Conservation (phyloP, 305 asterid genomes). For the Fraxinus nigra region DNA sequence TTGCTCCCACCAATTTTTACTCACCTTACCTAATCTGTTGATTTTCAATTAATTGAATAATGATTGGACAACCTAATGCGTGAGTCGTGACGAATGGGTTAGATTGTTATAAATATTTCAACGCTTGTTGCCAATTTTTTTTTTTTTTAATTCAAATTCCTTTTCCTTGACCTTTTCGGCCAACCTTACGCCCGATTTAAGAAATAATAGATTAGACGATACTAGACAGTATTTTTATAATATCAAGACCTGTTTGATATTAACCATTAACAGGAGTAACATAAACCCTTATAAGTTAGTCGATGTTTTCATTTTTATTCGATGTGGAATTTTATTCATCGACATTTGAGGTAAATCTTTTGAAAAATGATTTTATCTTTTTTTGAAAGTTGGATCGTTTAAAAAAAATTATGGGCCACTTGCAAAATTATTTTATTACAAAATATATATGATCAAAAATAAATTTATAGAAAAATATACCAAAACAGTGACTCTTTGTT, state of each 20-base stretch:
- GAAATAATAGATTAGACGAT: not conserved
- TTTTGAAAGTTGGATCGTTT: no score
- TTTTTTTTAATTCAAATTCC: not conserved
- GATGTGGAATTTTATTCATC: no score
- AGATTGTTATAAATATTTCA: not conserved
- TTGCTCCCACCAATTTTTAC: slow-evolving; percentile 27
- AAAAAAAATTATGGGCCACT: no score
- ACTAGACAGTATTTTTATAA: no score
- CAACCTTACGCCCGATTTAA: no score
- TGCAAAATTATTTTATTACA: no score
- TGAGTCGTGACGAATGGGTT: not conserved
- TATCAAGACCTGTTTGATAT: not conserved
- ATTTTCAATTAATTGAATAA: slow-evolving; percentile 4
- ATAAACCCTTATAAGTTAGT: no score
- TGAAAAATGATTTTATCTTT: not conserved
- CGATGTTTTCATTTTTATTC: no score
- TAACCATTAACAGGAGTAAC: no score
- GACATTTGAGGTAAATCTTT: no score
- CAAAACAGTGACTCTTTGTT: not conserved
- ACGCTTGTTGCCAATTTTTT: not conserved
- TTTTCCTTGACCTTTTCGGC: not conserved
- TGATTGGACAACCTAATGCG: not conserved
- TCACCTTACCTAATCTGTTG: slow-evolving; percentile 9
- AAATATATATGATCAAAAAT: no score
- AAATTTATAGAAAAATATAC: not conserved